Conservation (phyloP, 441 rosid genomes). For the Erysimum cheiri region DNA sequence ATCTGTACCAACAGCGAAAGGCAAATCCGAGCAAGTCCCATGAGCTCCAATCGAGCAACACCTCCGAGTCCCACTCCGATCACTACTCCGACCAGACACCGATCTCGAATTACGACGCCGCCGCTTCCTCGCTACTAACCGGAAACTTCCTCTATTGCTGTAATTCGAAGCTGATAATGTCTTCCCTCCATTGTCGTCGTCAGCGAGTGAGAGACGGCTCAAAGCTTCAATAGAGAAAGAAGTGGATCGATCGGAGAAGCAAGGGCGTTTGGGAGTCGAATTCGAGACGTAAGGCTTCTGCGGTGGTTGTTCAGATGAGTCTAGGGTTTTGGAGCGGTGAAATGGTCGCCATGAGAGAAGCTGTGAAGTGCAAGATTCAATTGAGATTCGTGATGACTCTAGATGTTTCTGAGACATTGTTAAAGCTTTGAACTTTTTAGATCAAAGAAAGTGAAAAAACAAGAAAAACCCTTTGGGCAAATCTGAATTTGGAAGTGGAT, state of each 20-base stretch:
- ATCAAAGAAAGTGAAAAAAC: neutral
- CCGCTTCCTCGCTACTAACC: conserved; percentile 69
- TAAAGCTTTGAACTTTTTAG: conserved; percentile 28
- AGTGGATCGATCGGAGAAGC: conserved; percentile 92
- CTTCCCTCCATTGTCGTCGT: conserved; percentile 59
- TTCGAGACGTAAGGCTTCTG: conserved; percentile 43
- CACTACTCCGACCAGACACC: conserved; percentile 91
- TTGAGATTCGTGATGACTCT: conserved; percentile 59
- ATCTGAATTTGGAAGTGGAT: conserved; percentile 19
- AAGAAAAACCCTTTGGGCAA: neutral
- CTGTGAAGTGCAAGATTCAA: conserved; percentile 79
- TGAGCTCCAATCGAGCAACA: conserved; percentile 91
- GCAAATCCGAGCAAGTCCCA: conserved; percentile 92
- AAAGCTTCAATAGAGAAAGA: conserved; percentile 76
- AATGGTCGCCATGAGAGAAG: conserved; percentile 81
- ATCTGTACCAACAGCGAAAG: conserved; percentile 88
- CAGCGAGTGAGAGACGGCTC: conserved; percentile 74
- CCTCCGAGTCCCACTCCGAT: conserved; percentile 79
- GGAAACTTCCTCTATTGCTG: conserved; percentile 49
- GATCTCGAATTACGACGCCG: conserved; percentile 90
- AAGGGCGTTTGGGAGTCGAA: conserved; percentile 69
- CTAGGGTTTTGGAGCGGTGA: conserved; percentile 60
- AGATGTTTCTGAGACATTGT: conserved; percentile 61
- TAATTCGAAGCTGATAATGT: conserved; percentile 39
- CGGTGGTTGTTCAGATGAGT: conserved; percentile 48